Evolutionary conservation across 495 filamentous ascomycete species (phyloP).

Genomic region (Penicillium ucsense): DNA sequence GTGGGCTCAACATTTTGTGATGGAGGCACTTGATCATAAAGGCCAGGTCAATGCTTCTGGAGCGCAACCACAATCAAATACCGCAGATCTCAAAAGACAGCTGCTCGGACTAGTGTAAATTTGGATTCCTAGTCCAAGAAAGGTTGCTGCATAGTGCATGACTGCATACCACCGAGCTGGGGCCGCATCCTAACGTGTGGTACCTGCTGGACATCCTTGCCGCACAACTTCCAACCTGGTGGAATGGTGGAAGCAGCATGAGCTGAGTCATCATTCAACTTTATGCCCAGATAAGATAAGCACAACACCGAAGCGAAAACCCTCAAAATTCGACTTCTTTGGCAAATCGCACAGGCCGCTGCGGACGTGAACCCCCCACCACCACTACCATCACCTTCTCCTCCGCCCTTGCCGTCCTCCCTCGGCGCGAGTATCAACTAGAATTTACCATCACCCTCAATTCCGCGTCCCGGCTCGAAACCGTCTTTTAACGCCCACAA

Average conservation of each 20-base stretch:
- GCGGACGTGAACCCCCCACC: conserved; percentile 22
- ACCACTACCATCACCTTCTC: conserved; percentile 10
- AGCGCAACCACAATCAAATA: too few species aligned
- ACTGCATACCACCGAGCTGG: too few species aligned
- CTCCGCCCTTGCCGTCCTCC: conserved; percentile 15
- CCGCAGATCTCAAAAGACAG: too few species aligned
- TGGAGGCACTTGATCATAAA: too few species aligned
- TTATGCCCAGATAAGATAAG: conserved; percentile 43
- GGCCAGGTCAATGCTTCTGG: too few species aligned
- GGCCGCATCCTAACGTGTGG: too few species aligned
- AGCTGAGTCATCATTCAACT: conserved; percentile 25
- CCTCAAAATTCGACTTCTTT: conserved; percentile 42
- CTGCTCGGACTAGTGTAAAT: too few species aligned
- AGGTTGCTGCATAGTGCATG: too few species aligned
- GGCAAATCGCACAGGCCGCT: conserved; percentile 39
- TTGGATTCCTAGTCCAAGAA: too few species aligned
- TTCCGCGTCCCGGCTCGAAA: conserved; percentile 4
- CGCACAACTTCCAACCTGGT: too few species aligned
- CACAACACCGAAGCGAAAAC: conserved; percentile 42
- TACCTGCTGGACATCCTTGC: too few species aligned
- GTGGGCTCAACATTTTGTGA: too few species aligned
- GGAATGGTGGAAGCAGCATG: conserved; percentile 1
- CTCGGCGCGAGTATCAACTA: conserved; percentile 8
- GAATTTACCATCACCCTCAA: not conserved
- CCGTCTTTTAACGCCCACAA: conserved; percentile 19